Evolutionary conservation across 2,329 filamentous ascomycete species (phyloP), one percentile per base, ranked within the genome.

Genomic region (Epichloe scottii): DNA sequence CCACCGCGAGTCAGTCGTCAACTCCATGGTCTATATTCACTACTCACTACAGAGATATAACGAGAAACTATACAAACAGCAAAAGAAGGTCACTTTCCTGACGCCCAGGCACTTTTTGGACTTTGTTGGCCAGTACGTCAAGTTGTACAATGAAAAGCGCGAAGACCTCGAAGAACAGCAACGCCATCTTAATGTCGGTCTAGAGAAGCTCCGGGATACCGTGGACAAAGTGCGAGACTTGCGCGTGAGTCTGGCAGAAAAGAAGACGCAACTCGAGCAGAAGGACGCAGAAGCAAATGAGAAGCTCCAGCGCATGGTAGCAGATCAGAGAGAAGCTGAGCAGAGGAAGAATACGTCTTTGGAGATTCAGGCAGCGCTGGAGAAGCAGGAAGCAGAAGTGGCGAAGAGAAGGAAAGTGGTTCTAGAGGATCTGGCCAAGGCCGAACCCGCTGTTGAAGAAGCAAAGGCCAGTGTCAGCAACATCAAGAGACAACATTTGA

Each of bases 131-230:
- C 93, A 99, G 64, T 99, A 96, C 65, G 90, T 96, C 67, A 93
- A 87, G 67, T 76, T 99, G 6, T 97, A 97, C 71, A 95, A 90
- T 56, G 93, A 98, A 69, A 98, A 99, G 74, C 87, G 94, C 11
- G 93, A 97, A 66, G 93, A 98, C 63, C 79, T 99, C 1, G 93
- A 99, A 68, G 93, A 99, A 66, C 93, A 99, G 67, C 93, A 99
- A 65, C 86, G 93, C 33, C 93, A 99, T 77, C 76, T 99, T 55
- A 98, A 98, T 62, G 90, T 97, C 51, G 94, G 93, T 76, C 79
- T 99, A 2, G 93, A 98, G 72, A 99, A 99, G 68, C 76, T 99
- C 30, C 81, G 88, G 59, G 93, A 97, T 69, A 98, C 93, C 2
- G 90, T 97, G 21, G 89, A 95, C 68, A 97, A 98, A 72, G 93